A percentile compares a stretch with the other conserved stretches of the same genome.
Evolutionary conservation across 2,329 filamentous ascomycete genomes (phyloP).

Genomic region (Aspergillus pseudonomiae): DNA sequence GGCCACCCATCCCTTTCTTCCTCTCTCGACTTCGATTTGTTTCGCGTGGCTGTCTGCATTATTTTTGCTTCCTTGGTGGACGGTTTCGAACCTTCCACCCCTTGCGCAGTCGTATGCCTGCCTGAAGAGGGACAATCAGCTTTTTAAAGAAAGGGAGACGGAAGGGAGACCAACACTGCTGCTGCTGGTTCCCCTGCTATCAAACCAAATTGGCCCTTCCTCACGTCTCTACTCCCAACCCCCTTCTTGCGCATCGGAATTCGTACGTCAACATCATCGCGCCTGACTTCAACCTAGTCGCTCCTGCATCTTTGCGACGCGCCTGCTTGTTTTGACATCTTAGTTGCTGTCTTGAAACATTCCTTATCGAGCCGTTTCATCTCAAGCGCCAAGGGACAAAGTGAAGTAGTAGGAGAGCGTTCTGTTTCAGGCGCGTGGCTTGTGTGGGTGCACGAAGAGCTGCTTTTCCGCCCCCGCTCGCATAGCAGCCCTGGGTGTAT

Average conservation of each 20-base stretch:
- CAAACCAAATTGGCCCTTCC: constrained; percentile 18
- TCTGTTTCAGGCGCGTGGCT: constrained; percentile 22
- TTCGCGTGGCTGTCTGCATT: constrained; percentile 28
- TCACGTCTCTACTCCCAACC: constrained; percentile 9
- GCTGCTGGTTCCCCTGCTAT: constrained; percentile 22
- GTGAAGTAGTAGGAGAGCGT: constrained; percentile 11
- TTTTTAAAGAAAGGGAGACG: constrained; percentile 29
- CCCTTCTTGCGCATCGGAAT: constrained; percentile 10
- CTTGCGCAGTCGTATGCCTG: constrained; percentile 23
- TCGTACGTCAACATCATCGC: constrained; percentile 22
- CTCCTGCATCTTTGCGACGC: constrained; percentile 28
- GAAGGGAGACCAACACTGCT: constrained; percentile 26
- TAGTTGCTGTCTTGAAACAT: constrained; percentile 35
- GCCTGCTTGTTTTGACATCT: constrained; percentile 27
- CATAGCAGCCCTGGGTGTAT: constrained; percentile 15
- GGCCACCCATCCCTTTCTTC: constrained; percentile 24
- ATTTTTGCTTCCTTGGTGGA: constrained; percentile 16
- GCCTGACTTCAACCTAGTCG: constrained; percentile 21
- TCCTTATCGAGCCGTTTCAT: constrained; percentile 24
- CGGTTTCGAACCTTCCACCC: constrained; percentile 19
- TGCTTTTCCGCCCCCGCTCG: constrained; percentile 6
- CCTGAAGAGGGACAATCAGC: constrained; percentile 16
- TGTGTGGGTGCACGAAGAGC: constrained; percentile 14
- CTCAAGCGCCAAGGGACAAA: constrained; percentile 13
- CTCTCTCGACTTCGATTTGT: constrained; percentile 15